Evolutionary conservation across 1,284 basidiomycete species (phyloP), one percentile per base, ranked within the genome.

Genomic region (Neonothopanus nambi): DNA sequence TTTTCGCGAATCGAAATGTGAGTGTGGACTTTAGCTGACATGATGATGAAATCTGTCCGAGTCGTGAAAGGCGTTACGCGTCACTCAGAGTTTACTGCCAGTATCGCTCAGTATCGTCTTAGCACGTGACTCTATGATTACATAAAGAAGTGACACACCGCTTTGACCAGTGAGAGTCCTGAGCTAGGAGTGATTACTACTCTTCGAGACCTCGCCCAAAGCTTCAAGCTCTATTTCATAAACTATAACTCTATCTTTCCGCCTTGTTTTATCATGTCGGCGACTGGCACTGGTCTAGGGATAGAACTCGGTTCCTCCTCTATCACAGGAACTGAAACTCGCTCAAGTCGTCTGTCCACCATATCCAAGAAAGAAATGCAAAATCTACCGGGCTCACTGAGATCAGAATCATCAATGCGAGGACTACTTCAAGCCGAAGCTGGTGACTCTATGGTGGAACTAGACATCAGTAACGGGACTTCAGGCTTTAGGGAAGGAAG

Each of bases 1-100:
- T 74, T 82, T 23, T 78, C 78, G 33, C 87, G 79, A 60, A 86
- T 87, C 1, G 87, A 86, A 13, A 67, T 66, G 55, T 83, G 78
- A 3, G 69, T 77, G 55, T 87, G 77, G 3, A 71, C 71, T 39
- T 75, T 76, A 24, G 74, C 83, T 56, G 68, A 48, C 61, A 70
- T 76, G 74, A 28, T 15, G 48, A 44, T n/a, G n/a, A n/a, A n/a
- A n/a, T n/a, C 33, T 28, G 35, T 41, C 23, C 12, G 44, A n/a
- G n/a, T n/a, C n/a, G n/a, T n/a, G n/a, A n/a, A n/a, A n/a, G n/a
- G n/a, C n/a, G n/a, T n/a, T n/a, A n/a, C n/a, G n/a, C n/a, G n/a
- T n/a, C n/a, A n/a, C n/a, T n/a, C n/a, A n/a, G n/a, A n/a, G n/a
- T n/a, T n/a, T n/a, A n/a, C n/a, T n/a, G n/a, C n/a, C n/a, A n/a